Evolutionary conservation across 352 stramenopile species (phyloP).

Genomic region (Aphanomyces astaci): DNA sequence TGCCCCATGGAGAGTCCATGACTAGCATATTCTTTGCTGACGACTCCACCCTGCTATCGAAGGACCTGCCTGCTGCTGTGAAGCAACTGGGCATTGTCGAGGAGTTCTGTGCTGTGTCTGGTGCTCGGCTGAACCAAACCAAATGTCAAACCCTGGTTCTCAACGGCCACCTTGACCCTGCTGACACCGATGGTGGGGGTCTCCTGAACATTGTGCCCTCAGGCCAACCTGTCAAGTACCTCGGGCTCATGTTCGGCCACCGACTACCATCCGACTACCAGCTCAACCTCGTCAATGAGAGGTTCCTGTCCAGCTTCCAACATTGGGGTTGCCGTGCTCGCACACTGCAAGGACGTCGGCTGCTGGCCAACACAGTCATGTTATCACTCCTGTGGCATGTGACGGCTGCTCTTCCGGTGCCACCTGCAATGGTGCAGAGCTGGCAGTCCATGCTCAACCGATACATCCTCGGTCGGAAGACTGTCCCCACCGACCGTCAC

Average conservation of each 20-base stretch:
- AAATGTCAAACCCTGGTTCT: slow-evolving; percentile 24
- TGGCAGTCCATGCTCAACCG: slow-evolving; percentile 4
- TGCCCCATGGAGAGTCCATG: neutral
- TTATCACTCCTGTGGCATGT: neutral
- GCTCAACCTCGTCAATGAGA: neutral
- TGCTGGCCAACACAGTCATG: neutral
- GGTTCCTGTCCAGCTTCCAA: neutral
- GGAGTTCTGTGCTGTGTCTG: slow-evolving; percentile 27
- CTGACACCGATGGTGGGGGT: neutral
- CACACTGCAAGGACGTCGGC: neutral
- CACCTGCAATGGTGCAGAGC: neutral
- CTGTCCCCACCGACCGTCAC: neutral
- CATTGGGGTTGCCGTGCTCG: neutral
- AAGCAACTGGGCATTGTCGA: slow-evolving; percentile 26
- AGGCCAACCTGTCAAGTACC: neutral
- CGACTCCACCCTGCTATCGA: slow-evolving; percentile 24
- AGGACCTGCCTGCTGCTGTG: neutral
- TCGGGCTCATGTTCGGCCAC: neutral
- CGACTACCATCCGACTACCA: neutral
- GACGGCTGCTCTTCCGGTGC: neutral
- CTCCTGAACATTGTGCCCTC: too few relatives aligned
- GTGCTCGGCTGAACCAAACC: slow-evolving; percentile 22
- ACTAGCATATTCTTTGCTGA: slow-evolving; percentile 27
- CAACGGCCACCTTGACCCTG: neutral
- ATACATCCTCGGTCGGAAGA: neutral